A percentile compares a stretch with the other conserved stretches of the same genome.
Evolutionary conservation across 73 alveolate species (phyloP).

Genomic region (Stentor roeselii): DNA sequence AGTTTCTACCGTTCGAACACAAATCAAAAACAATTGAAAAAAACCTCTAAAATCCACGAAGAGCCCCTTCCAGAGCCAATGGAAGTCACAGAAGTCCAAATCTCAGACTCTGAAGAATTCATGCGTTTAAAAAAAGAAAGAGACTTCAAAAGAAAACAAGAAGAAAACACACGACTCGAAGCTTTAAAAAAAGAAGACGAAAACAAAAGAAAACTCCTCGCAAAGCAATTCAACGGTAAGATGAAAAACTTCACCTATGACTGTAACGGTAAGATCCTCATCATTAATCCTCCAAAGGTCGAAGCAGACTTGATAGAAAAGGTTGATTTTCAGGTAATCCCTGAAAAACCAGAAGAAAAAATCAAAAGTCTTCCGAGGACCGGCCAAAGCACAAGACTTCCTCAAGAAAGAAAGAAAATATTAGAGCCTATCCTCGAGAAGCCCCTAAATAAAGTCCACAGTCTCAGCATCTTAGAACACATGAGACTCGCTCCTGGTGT

Average conservation of each 20-base stretch:
- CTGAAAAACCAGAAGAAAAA: background rate
- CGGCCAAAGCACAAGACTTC: background rate
- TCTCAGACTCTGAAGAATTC: background rate
- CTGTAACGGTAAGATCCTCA: background rate
- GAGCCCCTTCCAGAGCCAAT: conserved; percentile 9
- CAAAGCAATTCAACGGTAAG: background rate
- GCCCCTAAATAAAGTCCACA: background rate
- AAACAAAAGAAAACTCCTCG: background rate
- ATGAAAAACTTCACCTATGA: background rate
- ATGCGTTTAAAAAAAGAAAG: background rate
- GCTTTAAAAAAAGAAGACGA: background rate
- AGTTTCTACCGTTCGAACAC: background rate
- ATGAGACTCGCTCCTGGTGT: conserved; percentile 4
- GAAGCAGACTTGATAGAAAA: background rate
- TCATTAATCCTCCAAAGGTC: background rate
- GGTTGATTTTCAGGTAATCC: background rate
- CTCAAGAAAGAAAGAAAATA: background rate
- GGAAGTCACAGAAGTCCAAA: background rate
- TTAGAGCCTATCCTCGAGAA: background rate
- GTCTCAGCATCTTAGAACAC: background rate
- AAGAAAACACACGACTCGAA: background rate
- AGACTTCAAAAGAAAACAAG: conserved; percentile 2
- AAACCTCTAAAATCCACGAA: background rate
- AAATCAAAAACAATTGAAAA: background rate
- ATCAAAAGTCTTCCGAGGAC: background rate